Evolutionary conservation across 2,329 filamentous ascomycete species (phyloP), one percentile per base, ranked within the genome.

Genomic region (Phaeosphaeriaceae sp.): DNA sequence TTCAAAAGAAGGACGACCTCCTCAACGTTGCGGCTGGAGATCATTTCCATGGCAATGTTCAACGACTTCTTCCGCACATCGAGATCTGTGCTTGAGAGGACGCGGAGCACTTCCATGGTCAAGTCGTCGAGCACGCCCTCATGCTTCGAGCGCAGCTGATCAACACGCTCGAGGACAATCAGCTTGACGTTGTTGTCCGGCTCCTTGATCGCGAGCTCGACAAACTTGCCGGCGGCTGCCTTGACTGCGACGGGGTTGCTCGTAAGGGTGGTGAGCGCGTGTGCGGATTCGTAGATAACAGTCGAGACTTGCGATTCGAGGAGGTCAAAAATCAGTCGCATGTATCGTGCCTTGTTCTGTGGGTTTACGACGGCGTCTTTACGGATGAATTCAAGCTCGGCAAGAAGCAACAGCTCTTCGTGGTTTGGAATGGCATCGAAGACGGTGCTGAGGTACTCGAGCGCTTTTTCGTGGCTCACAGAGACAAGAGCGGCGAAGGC

Each of bases 111-210:
- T 78, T 99, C 95, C 95, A 99, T 98, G 4, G 91, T 92, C 49
- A 98, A 81, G 72, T 99, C 95, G 73, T 98, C 93, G 57, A 99
- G 80, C 20, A 98, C 88, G 52, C 93, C 93, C 74, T 95, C 91
- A 68, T 97, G 96, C 79, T 92, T 92, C 75, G 90, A 89, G 68
- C 93, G 87, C 62, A 97, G 79, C 71, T 94, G 89, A 71, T 97
- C 91, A 40, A 99, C 95, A 47, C 94, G 90, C 73, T 98, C 95
- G 45, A 99, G 85, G 20, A 99, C 95, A 68, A 99, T 99, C 47
- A 99, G 88, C 82, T 99, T 99, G 64, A 99, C 95, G 75, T 99
- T 99, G 83, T 99, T 99, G 78, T 99, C 95, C 0, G 95, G 90
- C 80, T 98, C 95, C 81, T 96, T 97, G 76, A 99, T 97, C 76